Conservation (phyloP, 495 filamentous ascomycete genomes). For the Lasiosphaeria hispida region DNA sequence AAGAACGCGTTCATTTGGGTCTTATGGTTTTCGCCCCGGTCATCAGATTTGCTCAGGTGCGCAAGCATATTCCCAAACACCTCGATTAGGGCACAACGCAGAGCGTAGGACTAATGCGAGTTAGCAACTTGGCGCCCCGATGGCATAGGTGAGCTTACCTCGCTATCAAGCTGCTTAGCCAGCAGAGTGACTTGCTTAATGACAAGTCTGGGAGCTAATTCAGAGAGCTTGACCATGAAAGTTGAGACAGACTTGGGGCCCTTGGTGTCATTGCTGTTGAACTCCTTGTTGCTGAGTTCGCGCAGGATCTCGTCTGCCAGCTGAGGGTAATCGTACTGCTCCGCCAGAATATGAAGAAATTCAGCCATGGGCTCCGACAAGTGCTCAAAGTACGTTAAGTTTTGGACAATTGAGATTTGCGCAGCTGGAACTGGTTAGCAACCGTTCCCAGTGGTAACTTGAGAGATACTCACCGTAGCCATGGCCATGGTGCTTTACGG, state of each 20-base stretch:
- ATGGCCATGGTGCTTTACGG: constrained; percentile 97
- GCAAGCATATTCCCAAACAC: constrained; percentile 97
- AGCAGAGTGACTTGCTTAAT: constrained; percentile 96
- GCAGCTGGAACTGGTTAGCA: constrained; percentile 61
- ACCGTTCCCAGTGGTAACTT: neutral
- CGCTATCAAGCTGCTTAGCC: constrained; percentile 90
- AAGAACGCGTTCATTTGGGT: constrained; percentile 95
- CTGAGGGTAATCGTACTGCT: constrained; percentile 98
- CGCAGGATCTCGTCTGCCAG: constrained; percentile 89
- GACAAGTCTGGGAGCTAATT: constrained; percentile 84
- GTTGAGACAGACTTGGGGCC: constrained; percentile 98
- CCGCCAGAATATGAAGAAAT: constrained; percentile 90
- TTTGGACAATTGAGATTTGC: constrained; percentile 96
- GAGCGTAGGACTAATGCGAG: constrained; percentile 71
- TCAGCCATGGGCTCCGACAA: constrained; percentile 98
- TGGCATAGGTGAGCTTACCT: constrained; percentile 50
- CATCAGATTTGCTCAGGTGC: constrained; percentile 86
- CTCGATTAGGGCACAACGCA: constrained; percentile 91
- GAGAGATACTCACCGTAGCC: constrained; percentile 72
- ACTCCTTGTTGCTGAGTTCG: constrained; percentile 95
- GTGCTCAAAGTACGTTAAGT: constrained; percentile 96
- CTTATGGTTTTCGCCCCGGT: constrained; percentile 85
- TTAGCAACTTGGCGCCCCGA: constrained; percentile 13
- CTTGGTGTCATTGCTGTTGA: constrained; percentile 90
- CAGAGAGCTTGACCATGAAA: constrained; percentile 95